Conservation (phyloP, 2,329 filamentous ascomycete species). For the Aureobasidium sp. region DNA sequence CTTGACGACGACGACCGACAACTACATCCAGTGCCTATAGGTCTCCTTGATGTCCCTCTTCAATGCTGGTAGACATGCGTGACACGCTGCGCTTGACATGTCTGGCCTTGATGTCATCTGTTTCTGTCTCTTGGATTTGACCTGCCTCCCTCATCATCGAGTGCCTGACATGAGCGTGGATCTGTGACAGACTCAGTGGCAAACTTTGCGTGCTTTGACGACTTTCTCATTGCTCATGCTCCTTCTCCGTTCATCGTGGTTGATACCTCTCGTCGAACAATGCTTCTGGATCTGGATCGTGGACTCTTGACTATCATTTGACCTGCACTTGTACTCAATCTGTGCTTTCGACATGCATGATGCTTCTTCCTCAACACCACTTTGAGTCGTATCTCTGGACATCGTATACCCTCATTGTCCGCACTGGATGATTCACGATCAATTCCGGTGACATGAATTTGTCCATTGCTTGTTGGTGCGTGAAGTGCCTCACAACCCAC, state of each 20-base stretch:
- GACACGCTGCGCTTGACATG: slow-evolving; percentile 11
- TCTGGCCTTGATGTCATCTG: slow-evolving; percentile 4
- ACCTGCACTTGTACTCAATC: neutral
- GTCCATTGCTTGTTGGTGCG: neutral
- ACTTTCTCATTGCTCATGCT: neutral
- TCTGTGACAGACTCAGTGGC: slow-evolving; percentile 1
- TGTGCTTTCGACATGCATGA: neutral
- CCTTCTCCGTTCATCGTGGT: neutral
- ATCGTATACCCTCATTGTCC: neutral
- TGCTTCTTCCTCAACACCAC: neutral
- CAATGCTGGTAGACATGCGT: slow-evolving; percentile 12
- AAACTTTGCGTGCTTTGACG: neutral
- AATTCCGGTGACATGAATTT: neutral
- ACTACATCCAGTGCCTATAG: slow-evolving; percentile 2
- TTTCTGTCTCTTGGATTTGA: slow-evolving; percentile 9
- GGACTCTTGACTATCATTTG: neutral
- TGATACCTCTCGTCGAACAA: neutral
- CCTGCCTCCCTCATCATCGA: neutral
- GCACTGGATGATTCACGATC: neutral
- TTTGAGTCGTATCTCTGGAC: neutral
- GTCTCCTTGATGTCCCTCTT: slow-evolving; percentile 8
- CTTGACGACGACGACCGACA: neutral
- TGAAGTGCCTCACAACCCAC: neutral
- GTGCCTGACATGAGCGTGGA: slow-evolving; percentile 3
- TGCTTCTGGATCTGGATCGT: neutral